Evolutionary conservation across 2,329 filamentous ascomycete species (phyloP).

Genomic region (Grosmannia penicillata): DNA sequence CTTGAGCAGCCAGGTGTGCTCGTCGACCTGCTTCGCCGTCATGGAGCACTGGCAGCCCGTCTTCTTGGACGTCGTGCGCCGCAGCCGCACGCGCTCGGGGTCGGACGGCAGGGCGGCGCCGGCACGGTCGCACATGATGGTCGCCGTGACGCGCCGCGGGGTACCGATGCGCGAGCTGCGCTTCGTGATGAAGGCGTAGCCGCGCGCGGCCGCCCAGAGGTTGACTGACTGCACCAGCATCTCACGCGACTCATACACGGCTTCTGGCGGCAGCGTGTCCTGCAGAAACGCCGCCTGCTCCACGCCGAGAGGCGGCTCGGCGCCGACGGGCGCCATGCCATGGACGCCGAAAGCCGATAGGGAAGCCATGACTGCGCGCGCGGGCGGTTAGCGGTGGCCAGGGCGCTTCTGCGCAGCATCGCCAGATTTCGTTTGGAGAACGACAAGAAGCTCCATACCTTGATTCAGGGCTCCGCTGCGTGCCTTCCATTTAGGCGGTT

Average conservation of each 20-base stretch:
- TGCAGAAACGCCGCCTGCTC: no score
- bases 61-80: neutral
- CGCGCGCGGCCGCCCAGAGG: neutral
- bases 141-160: neutral
- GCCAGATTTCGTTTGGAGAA: no score
- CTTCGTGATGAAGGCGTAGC: neutral
- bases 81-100: neutral
- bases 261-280: neutral
- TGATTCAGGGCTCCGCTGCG: no score
- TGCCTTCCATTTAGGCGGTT: no score
- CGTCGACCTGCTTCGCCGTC: neutral
- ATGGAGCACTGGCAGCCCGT: neutral
- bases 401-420: no score
- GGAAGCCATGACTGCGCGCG: no score
- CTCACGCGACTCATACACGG: neutral
- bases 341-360: no score
- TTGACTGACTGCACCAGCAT: neutral
- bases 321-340: no score
- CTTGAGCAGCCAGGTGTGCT: neutral
- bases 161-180: neutral
- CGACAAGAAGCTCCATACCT: no score
- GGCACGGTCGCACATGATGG: neutral
- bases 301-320: no score
- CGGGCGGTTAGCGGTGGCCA: no score
- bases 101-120: neutral